These are phyloP conservation scores for Tylopilus felleus DNA, from an alignment of 768 basidiomycete species.

Conservation along the genomic window DNA sequence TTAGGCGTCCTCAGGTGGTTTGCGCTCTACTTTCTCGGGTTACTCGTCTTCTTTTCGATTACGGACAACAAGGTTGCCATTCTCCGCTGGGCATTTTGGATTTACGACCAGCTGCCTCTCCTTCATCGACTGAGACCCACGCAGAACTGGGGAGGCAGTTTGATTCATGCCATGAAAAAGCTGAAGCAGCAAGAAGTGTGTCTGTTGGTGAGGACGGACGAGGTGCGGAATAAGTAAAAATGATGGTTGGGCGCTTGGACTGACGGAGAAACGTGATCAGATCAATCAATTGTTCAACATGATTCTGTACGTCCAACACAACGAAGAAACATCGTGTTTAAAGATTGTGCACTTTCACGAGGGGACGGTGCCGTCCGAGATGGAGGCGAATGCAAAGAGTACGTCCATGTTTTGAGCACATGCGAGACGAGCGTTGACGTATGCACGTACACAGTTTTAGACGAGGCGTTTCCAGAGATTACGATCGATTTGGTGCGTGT, in stretches of 20 bases:
- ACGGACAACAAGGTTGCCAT: conserved; percentile 54
- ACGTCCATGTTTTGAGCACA: conserved; percentile 4
- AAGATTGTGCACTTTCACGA: conserved; percentile 69
- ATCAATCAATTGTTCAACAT: conserved; percentile 64
- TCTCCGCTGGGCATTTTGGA: conserved; percentile 56
- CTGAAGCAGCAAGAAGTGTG: conserved; percentile 55
- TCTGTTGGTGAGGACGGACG: conserved; percentile 60
- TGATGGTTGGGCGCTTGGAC: not conserved
- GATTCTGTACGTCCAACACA: conserved; percentile 61
- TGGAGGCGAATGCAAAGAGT: conserved; percentile 72
- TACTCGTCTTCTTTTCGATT: conserved; percentile 44
- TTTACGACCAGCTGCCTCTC: conserved; percentile 55
- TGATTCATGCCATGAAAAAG: conserved; percentile 44
- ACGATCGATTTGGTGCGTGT: conserved; percentile 55
- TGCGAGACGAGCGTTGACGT: not conserved
- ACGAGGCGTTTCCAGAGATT: conserved; percentile 63
- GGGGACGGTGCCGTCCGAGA: conserved; percentile 58
- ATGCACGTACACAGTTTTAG: conserved; percentile 40
- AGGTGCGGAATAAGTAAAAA: conserved; percentile 40
- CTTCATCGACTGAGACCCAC: conserved; percentile 42
- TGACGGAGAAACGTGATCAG: conserved; percentile 33
- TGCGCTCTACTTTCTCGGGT: conserved; percentile 53
- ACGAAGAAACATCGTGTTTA: conserved; percentile 67
- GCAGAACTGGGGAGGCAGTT: conserved; percentile 38
- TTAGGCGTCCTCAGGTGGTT: conserved; percentile 48